Percentiles rank a stretch among this genome's conserved stretches.
Evolutionary conservation across 768 basidiomycete genomes (phyloP).

Genomic region (Lentinula aciculospora): DNA sequence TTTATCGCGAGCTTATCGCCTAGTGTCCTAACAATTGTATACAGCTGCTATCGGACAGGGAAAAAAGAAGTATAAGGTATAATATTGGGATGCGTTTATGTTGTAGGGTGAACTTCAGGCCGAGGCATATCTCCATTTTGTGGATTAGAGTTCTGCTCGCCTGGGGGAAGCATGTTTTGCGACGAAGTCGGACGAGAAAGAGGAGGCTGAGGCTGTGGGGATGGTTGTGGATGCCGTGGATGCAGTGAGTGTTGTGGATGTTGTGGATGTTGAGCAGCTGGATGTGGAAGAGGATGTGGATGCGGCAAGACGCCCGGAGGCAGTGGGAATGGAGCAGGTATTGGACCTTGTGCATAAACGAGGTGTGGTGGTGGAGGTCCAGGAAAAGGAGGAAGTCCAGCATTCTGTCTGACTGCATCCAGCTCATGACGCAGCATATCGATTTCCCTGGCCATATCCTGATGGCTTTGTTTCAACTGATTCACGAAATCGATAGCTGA

Average conservation of each 20-base stretch:
- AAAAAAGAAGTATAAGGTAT: conserved; percentile 3
- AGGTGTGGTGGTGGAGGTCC: conserved; percentile 43
- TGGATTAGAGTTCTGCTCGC: conserved; percentile 24
- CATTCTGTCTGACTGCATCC: conserved; percentile 56
- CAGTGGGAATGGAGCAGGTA: conserved; percentile 39
- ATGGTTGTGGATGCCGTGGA: conserved; percentile 20
- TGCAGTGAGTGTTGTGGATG: conserved; percentile 23
- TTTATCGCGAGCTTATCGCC: not conserved
- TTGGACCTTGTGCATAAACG: conserved; percentile 47
- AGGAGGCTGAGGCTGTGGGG: conserved; percentile 26
- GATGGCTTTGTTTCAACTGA: conserved; percentile 70
- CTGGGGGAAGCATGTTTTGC: conserved; percentile 49
- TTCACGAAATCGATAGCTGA: conserved; percentile 86
- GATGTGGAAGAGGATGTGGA: conserved; percentile 27
- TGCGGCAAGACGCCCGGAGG: conserved; percentile 41
- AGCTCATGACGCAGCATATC: conserved; percentile 76
- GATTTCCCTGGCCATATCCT: conserved; percentile 74
- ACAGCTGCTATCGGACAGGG: conserved; percentile 7
- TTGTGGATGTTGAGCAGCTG: conserved; percentile 6
- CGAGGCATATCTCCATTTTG: conserved; percentile 42
- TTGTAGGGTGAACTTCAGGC: conserved; percentile 36
- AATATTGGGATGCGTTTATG: conserved; percentile 13
- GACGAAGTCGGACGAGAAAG: conserved; percentile 57
- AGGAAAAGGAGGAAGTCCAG: conserved; percentile 37
- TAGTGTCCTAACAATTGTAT: conserved; percentile 9